phyloP scores from a whole-genome alignment of 2,329 filamentous ascomycete genomes.

The Fusarium sp. region DNA sequence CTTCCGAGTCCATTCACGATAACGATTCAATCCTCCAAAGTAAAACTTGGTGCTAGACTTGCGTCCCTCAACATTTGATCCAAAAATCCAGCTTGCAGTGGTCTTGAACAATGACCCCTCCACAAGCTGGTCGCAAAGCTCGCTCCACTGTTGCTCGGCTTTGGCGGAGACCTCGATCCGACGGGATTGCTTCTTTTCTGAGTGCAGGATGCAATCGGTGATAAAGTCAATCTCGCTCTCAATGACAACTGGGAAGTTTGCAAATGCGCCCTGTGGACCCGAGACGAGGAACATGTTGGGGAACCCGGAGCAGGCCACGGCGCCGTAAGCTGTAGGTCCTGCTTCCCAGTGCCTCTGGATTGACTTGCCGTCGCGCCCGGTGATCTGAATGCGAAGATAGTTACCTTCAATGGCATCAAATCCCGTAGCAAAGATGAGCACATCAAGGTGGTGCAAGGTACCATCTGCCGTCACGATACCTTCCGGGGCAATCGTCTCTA shows the following conservation, averaged over 20 bases:
- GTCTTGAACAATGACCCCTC: slow-evolving; percentile 20
- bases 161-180: not conserved
- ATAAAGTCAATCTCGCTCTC: slow-evolving; percentile 24
- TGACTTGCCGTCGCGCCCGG: not conserved
- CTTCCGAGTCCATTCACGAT: slow-evolving; percentile 5
- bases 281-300: slow-evolving; percentile 2
- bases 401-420: not conserved
- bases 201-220: not conserved
- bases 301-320: not conserved
- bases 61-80: slow-evolving; percentile 7
- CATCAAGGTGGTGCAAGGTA: slow-evolving; percentile 50
- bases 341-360: not conserved
- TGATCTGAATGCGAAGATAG: not conserved
- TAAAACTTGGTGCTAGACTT: slow-evolving; percentile 22
- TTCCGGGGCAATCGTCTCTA: slow-evolving; percentile 47
- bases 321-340: not conserved
- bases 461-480: slow-evolving; percentile 53
- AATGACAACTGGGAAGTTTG: slow-evolving; percentile 9
- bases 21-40: slow-evolving; percentile 13
- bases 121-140: not conserved
- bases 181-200: not conserved
- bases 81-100: slow-evolving; percentile 20
- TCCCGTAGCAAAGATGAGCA: slow-evolving; percentile 48
- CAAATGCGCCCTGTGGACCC: slow-evolving; percentile 15
- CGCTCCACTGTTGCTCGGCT: not conserved